Conservation (phyloP, 495 filamentous ascomycete genomes). For the Symbiotaphrina buchneri region DNA sequence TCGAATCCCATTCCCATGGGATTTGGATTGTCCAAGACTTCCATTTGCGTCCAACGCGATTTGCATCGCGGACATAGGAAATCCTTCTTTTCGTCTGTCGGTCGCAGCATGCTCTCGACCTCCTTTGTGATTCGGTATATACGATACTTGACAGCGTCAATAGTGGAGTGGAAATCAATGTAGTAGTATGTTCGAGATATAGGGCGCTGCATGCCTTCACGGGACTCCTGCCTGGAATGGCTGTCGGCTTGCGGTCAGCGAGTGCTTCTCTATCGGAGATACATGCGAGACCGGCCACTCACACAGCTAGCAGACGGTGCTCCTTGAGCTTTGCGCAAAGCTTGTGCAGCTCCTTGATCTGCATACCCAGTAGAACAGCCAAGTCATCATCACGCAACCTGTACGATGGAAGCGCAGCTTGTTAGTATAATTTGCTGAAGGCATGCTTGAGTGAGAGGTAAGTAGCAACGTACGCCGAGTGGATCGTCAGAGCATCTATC, state of each 20-base stretch:
- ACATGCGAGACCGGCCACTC: slow-evolving; percentile 12
- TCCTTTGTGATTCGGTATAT: slow-evolving; percentile 64
- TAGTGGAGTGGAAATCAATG: slow-evolving; percentile 79
- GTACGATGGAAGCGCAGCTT: background rate
- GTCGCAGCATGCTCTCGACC: slow-evolving; percentile 60
- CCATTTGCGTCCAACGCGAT: slow-evolving; percentile 63
- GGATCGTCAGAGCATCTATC: slow-evolving; percentile 77
- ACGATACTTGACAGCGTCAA: slow-evolving; percentile 93
- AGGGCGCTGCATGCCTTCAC: slow-evolving; percentile 59
- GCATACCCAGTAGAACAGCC: slow-evolving; percentile 62
- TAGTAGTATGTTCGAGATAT: slow-evolving; percentile 84
- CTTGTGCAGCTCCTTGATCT: slow-evolving; percentile 73
- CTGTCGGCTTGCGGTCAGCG: slow-evolving; percentile 14
- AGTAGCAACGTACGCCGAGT: slow-evolving; percentile 50
- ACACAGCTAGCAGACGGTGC: slow-evolving; percentile 68
- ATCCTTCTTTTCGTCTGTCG: slow-evolving; percentile 71
- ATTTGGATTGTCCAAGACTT: slow-evolving; percentile 52
- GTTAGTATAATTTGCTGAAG: slow-evolving; percentile 3
- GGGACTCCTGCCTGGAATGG: slow-evolving; percentile 56
- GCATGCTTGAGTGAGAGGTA: slow-evolving; percentile 8
- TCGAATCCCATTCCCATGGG: slow-evolving; percentile 36
- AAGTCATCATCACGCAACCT: slow-evolving; percentile 74
- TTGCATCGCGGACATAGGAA: slow-evolving; percentile 66
- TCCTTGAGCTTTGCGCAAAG: slow-evolving; percentile 65
- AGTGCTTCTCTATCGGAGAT: slow-evolving; percentile 6